Evolutionary conservation across 2,329 filamentous ascomycete genomes (phyloP), one percentile per base, ranked within the genome.

Genomic region (Alternaria consortialis): DNA sequence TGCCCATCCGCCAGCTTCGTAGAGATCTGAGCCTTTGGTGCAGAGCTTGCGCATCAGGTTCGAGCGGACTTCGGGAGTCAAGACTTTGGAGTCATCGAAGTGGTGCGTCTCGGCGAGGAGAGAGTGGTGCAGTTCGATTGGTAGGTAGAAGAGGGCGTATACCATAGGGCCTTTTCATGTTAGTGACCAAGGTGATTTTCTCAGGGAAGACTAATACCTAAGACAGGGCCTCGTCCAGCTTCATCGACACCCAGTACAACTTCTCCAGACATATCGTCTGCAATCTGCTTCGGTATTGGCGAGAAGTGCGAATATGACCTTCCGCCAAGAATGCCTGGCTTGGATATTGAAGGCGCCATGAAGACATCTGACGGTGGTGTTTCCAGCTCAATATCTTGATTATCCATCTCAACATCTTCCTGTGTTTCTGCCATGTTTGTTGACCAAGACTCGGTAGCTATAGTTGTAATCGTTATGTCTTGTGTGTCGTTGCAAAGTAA

Each of bases 71-170:
- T 84, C 82, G 0, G 94, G 87, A 0, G 91, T 96, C 39, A 98
- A 87, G 5, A 93, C 92, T 82, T 98, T 98, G 77, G 91, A 96
- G 84, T 98, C 94, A 83, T 97, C 91, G 81, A 97, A 97, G 82
- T 90, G 91, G 82, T 97, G 90, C 4, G 88, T 88, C 36, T 87
- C 80, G 53, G 92, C 90, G 23, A 98, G 88, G 29, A 97, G 87
- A 1, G 90, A 85, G 74, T 90, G 88, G 64, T 90, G 86, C 36
- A 84, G 76, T 27, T 90, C 86, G 29, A 88, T 83, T 0, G 88
- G 85, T 2, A 92, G 79, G 53, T 96, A 96, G 67, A 96, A 91
- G 34, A 88, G 82, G 50, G 83, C 86, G 76, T 90, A 90, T 53
- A 90, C 86, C 88, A 89, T 90, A 17, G 87, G 88, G 27, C 86